A percentile compares a stretch with the other conserved stretches of the same genome.
Evolutionary conservation across 2,329 filamentous ascomycete genomes (phyloP).

Genomic region (Fusarium praegraminearum): DNA sequence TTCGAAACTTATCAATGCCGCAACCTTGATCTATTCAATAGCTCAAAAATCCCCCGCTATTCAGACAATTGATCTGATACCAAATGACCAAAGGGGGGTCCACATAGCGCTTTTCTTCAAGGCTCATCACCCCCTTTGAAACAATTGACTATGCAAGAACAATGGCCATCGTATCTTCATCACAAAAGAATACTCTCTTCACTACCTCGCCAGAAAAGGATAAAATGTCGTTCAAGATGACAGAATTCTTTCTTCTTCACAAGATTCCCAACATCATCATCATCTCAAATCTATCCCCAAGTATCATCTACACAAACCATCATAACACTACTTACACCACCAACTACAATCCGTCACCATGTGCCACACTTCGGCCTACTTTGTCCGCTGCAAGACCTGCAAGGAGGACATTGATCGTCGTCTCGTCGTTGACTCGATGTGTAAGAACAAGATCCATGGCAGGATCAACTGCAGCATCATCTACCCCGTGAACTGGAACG

Average conservation of each 20-base stretch:
- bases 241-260: not conserved
- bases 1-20: not conserved
- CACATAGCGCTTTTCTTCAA: not conserved
- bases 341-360: not conserved
- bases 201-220: not conserved
- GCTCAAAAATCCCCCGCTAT: not conserved
- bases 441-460: not conserved
- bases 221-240: not conserved
- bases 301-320: not conserved
- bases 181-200: not conserved
- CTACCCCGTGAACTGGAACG: not conserved
- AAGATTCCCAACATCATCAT: not conserved
- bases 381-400: not conserved
- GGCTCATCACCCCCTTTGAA: not conserved
- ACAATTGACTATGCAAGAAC: not conserved
- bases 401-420: not conserved
- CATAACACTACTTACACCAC: no score
- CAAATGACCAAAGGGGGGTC: not conserved
- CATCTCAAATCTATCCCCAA: no score
- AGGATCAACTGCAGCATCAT: not conserved
- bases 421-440: not conserved
- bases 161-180: not conserved
- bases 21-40: not conserved
- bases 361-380: not conserved
- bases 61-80: not conserved